Evolutionary conservation across 2,329 filamentous ascomycete species (phyloP).

Genomic region (Coniochaeta sp.): DNA sequence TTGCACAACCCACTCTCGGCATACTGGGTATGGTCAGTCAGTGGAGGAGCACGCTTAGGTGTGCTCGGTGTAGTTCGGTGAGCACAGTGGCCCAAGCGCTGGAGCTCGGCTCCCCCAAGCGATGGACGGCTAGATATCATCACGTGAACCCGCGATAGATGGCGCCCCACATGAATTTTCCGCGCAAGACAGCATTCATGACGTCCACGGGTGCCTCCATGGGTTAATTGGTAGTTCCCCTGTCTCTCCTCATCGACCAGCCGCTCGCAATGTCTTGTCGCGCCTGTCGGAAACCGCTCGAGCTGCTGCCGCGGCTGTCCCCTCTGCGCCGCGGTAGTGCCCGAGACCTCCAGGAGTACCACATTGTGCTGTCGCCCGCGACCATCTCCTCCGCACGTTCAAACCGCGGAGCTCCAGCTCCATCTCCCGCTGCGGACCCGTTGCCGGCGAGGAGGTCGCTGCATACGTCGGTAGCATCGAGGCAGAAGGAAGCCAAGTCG

Average conservation of each 20-base stretch:
- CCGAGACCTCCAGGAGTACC: not conserved
- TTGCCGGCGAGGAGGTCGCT: not conserved
- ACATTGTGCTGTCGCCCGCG: not conserved
- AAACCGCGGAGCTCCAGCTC: not conserved
- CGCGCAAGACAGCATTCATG: not conserved
- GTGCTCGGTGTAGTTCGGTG: not conserved
- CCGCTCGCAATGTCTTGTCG: slow-evolving; percentile 38
- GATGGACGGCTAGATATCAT: not conserved
- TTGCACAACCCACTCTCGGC: too few species aligned
- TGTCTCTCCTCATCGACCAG: not conserved
- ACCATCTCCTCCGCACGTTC: not conserved
- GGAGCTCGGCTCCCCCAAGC: not conserved
- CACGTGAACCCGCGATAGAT: slow-evolving; percentile 1
- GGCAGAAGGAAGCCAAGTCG: slow-evolving; percentile 3
- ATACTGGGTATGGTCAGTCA: too few species aligned
- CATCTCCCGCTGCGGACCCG: too few species aligned
- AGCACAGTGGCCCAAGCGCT: not conserved
- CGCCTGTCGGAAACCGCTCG: slow-evolving; percentile 37
- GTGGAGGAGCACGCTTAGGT: too few species aligned
- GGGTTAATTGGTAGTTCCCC: not conserved
- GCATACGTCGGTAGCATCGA: not conserved
- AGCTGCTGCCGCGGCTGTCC: slow-evolving; percentile 24
- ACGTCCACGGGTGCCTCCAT: not conserved
- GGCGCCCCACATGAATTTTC: not conserved
- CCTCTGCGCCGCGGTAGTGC: slow-evolving; percentile 1